Evolutionary conservation across 495 filamentous ascomycete species (phyloP).

Genomic region (Hypoxylon cercidicola): DNA sequence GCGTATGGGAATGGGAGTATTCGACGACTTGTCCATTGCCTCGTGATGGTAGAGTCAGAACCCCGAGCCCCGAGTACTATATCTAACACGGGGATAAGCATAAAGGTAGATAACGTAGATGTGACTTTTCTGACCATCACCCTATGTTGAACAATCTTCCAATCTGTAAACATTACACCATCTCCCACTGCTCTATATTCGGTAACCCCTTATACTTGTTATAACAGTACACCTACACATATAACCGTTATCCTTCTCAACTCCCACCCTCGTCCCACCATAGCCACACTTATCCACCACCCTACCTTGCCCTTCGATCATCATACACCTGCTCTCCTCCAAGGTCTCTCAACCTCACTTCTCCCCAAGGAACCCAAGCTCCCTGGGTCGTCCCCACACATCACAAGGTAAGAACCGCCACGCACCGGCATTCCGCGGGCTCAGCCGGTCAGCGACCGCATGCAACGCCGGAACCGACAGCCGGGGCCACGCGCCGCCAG

Average conservation of each 20-base stretch:
- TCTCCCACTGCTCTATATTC: too few relatives aligned
- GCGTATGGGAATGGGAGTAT: not conserved
- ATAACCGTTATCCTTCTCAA: too few relatives aligned
- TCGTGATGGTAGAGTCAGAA: too few relatives aligned
- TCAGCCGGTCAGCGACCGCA: constrained; percentile 39
- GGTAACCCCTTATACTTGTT: too few relatives aligned
- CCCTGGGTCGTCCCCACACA: constrained; percentile 45
- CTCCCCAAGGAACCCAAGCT: constrained; percentile 40
- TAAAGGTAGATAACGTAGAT: too few relatives aligned
- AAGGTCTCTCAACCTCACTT: not conserved
- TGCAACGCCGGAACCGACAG: constrained; percentile 47
- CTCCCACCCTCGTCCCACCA: too few relatives aligned
- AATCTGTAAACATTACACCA: too few relatives aligned
- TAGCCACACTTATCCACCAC: not conserved
- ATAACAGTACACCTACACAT: too few relatives aligned
- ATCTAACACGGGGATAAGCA: too few relatives aligned
- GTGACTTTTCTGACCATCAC: too few relatives aligned
- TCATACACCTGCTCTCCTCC: not conserved
- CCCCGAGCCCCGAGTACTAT: too few relatives aligned
- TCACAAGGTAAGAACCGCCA: constrained; percentile 58
- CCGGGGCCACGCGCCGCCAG: constrained; percentile 45
- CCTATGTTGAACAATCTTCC: too few relatives aligned
- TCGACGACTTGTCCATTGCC: not conserved
- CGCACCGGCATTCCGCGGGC: constrained; percentile 44
- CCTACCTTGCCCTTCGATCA: not conserved